Evolutionary conservation across 2,329 filamentous ascomycete species (phyloP), one percentile per base, ranked within the genome.

Genomic region (Raffaelea albimanens): DNA sequence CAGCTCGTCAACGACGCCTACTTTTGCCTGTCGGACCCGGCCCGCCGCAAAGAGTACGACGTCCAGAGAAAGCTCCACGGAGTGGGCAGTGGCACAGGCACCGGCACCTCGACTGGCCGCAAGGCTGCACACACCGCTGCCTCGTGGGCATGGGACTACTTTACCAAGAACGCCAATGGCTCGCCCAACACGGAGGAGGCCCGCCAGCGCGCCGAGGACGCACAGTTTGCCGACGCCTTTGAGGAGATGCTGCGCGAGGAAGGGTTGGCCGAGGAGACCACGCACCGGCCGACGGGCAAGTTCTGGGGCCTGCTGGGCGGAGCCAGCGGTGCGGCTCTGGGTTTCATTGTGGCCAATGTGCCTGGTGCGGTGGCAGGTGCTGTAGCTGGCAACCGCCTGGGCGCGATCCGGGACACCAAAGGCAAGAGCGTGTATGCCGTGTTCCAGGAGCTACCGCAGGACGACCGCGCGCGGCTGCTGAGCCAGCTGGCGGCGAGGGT

Each of bases 341-440:
- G 93, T 0, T 97, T 97, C 64, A 98, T 98, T 56, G 77, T 97
- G 22, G 93, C 84, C 23, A 97, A 97, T 62, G 80, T 96, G 43
- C 87, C 91, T 0, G 93, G 93, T 0, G 76, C 91, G 59, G 65
- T 97, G 34, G 91, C 91, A 0, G 93, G 93, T 3, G 88, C 87
- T 2, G 90, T 96, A 2, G 91, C 90, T 0, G 93, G 93, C 11
- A 97, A 96, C 67, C 70, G 90, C 45, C 67, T 97, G n/a, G 93
- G 93, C 1, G 87, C 87, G 7, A 79, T 98, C 19, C 75, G 93
- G 48, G 93, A 98, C 67, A 81, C 85, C 29, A 89, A 82, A 67
- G 90, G 90, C 20, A 97, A 96, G 81, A 95, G 87, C 61, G 93
- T 98, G 5, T 97, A 94, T 65, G 74, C 82, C 23, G 93, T 96